Evolutionary conservation across 805 yeast genomes (phyloP).

Genomic region (Sugiyamaella chiloensis): DNA sequence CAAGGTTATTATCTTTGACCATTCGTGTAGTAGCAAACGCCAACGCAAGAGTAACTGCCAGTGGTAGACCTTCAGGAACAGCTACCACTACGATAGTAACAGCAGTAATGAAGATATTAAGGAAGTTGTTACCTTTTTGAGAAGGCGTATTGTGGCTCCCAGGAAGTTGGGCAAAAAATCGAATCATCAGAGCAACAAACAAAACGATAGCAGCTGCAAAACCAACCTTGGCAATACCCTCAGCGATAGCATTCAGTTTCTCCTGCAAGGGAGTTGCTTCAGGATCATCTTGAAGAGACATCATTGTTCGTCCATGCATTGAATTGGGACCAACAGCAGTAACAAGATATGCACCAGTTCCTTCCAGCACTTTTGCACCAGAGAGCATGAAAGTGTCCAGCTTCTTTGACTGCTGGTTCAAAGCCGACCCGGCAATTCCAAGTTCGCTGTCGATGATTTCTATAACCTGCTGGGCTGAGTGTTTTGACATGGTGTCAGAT

Average conservation of each 20-base stretch:
- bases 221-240: conserved; percentile 94
- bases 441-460: conserved; percentile 17
- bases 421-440: conserved; percentile 28
- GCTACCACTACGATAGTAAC: conserved; percentile 95
- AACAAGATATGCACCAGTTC: conserved; percentile 80
- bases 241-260: conserved; percentile 78
- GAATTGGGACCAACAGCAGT: conserved; percentile 91
- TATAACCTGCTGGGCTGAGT: conserved; percentile 48
- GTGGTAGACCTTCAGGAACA: conserved; percentile 98
- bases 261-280: conserved; percentile 88
- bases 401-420: conserved; percentile 35
- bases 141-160: conserved; percentile 51
- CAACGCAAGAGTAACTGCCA: conserved; percentile 93
- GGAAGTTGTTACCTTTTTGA: conserved; percentile 76
- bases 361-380: conserved; percentile 83
- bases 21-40: conserved; percentile 98
- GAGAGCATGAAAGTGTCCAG: conserved; percentile 85
- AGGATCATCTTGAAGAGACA: conserved; percentile 67
- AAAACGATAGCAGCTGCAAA: conserved; percentile 78
- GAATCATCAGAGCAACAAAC: conserved; percentile 72
- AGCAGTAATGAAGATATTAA: conserved; percentile 85
- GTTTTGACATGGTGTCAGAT: conserved; percentile 73
- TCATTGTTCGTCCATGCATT: conserved; percentile 87
- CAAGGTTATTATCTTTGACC: conserved; percentile 95
- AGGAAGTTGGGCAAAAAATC: conserved; percentile 64